These are phyloP conservation scores for Leucosporidium scottii DNA, from an alignment of 768 basidiomycete species.

Conservation along the genomic window DNA sequence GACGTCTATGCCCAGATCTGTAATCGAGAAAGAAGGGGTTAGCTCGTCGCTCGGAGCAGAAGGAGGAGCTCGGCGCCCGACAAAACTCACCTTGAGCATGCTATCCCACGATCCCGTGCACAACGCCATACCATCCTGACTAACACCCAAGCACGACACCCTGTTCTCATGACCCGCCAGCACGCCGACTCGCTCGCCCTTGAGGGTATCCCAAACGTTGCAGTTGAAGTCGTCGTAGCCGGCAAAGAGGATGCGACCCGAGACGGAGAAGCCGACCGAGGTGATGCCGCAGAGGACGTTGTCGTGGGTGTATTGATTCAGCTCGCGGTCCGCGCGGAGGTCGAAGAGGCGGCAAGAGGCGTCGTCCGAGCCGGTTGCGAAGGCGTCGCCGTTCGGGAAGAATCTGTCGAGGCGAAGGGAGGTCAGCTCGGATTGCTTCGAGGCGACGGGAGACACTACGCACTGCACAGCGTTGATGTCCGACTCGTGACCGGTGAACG, in stretches of 20 bases:
- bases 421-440: not conserved
- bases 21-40: too few species aligned
- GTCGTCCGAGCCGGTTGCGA: slow-evolving; percentile 97
- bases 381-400: slow-evolving; percentile 99
- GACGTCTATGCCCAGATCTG: too few species aligned
- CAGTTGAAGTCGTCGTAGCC: slow-evolving; percentile 99
- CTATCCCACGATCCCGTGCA: slow-evolving; percentile 99
- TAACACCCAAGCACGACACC: slow-evolving; percentile 92
- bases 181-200: slow-evolving; percentile 96
- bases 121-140: slow-evolving; percentile 92
- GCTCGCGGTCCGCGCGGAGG: slow-evolving; percentile 91
- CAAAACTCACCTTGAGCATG: slow-evolving; percentile 42
- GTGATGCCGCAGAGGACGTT: slow-evolving; percentile 99
- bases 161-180: slow-evolving; percentile 97
- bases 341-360: slow-evolving; percentile 97
- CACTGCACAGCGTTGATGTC: slow-evolving; percentile 99
- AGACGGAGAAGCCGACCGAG: slow-evolving; percentile 96
- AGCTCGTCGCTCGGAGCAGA: too few species aligned
- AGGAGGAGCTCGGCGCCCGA: not conserved
- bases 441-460: slow-evolving; percentile 43
- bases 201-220: slow-evolving; percentile 99
- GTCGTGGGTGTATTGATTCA: slow-evolving; percentile 95
- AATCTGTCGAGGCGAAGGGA: slow-evolving; percentile 54
- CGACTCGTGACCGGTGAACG: slow-evolving; percentile 95
- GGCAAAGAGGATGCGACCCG: slow-evolving; percentile 92